Evolutionary conservation across 176 grass and related monocot genomes (phyloP), one percentile per base, ranked within the genome.

Genomic region (Hsuehochloa calcarea): DNA sequence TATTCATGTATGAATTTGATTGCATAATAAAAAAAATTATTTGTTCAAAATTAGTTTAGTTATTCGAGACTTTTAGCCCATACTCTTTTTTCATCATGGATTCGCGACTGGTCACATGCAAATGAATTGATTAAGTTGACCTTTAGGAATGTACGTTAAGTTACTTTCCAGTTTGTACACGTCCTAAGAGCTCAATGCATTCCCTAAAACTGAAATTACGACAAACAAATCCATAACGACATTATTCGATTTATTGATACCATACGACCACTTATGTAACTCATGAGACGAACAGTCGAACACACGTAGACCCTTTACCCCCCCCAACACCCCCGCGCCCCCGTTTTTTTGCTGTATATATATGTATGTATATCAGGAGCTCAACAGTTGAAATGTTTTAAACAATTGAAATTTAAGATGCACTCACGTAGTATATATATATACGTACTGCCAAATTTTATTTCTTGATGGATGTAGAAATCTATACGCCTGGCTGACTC

Each of bases 371-470:
- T 59, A 59, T 70, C 9, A 22, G 62, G 76, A 83, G 73, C 74
- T 72, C 40, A 78, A 88, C 44, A 54, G 65, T 82, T 16, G 63
- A 77, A 77, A 77, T 82, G 43, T 5, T 81, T 68, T 19, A 75
- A 68, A 82, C 70, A 87, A 76, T 72, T 77, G 22, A 20, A 37
- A 88, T 44, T 71, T 26, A 54, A 51, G 27, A 72, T 79, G 75
- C 66, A 79, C 84, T 86, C 54, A 79, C 54, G 69, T 46, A 22
- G 83, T 74, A 84, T 88, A n/a, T n/a, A 82, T 88, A 88, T 72
- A 12, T 34, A 16, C 27, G 86, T 62, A 83, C 80, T 78, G 74
- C 44, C 65, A 40, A 79, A 66, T 20, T 61, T 88, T 88, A 78
- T 84, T 79, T 79, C 56, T 84, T 70, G 87, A 49, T 79, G 27